phyloP scores from a whole-genome alignment of 2,329 filamentous ascomycete genomes.

The Chrysosporium queenslandicum region DNA sequence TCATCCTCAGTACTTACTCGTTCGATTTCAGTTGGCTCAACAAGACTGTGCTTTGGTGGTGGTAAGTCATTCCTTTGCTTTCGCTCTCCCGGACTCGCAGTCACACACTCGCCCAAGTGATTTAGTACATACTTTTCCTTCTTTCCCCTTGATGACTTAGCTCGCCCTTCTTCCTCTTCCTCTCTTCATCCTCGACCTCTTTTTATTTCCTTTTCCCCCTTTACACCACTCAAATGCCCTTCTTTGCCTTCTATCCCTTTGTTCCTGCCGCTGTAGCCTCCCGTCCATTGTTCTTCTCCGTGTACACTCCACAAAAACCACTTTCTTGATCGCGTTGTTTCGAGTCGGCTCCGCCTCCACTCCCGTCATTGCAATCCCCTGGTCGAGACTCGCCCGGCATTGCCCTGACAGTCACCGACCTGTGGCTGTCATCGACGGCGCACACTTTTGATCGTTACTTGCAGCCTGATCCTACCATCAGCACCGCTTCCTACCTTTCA shows the following conservation, averaged over 20 bases:
- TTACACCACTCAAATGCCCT: background rate
- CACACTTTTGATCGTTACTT: no score
- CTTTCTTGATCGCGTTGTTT: constrained; percentile 6
- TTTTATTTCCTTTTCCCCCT: background rate
- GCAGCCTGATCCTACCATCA: background rate
- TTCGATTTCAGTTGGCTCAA: background rate
- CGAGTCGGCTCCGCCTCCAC: constrained; percentile 8
- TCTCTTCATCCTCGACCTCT: background rate
- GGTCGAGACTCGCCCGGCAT: constrained; percentile 2
- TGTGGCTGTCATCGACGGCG: no score
- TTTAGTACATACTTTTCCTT: no score
- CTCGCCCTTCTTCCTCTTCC: background rate
- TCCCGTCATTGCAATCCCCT: background rate
- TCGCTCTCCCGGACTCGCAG: background rate
- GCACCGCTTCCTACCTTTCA: background rate
- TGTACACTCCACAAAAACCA: background rate
- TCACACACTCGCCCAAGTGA: background rate
- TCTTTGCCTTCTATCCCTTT: background rate
- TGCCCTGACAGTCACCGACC: background rate
- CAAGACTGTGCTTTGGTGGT: background rate
- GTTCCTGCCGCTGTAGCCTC: background rate
- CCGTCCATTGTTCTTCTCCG: background rate
- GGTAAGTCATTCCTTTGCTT: background rate
- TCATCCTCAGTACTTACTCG: background rate
- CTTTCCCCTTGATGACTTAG: background rate